Percentiles rank a stretch among this genome's conserved stretches.
Evolutionary conservation across 2,329 filamentous ascomycete genomes (phyloP).

Genomic region (Ophiostoma tasmaniense): DNA sequence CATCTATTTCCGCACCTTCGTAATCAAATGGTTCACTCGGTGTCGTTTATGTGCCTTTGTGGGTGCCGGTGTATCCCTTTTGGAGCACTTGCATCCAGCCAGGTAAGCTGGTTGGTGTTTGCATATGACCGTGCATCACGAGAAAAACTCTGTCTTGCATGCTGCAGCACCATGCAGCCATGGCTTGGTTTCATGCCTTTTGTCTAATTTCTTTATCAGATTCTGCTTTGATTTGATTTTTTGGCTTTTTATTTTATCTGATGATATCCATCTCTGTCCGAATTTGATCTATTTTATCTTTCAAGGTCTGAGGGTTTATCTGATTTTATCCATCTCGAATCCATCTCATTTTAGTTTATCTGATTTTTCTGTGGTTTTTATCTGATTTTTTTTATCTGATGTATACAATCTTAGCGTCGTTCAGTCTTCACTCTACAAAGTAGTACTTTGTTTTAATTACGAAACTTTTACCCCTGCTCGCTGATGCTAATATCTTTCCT

Average conservation of each 20-base stretch:
- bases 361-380: not conserved
- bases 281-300: not conserved
- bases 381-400: not conserved
- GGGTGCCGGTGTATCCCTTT: not conserved
- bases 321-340: not conserved
- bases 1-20: not conserved
- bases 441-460: not conserved
- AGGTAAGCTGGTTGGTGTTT: not conserved
- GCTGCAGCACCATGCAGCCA: not conserved
- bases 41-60: not conserved
- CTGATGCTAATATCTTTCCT: not conserved
- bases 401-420: not conserved
- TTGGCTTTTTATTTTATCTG: not conserved
- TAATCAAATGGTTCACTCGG: slow-evolving; percentile 1
- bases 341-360: not conserved
- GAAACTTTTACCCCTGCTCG: slow-evolving; percentile 4
- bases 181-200: not conserved
- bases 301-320: not conserved
- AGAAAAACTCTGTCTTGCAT: slow-evolving; percentile 1
- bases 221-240: not conserved
- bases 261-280: not conserved
- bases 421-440: not conserved
- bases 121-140: not conserved
- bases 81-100: not conserved
- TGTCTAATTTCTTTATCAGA: not conserved